Percentiles rank a stretch among this genome's conserved stretches.
These are phyloP conservation scores for Phanerodontia chrysosporium DNA, from an alignment of 768 basidiomycete genomes.

Conservation along the genomic window DNA sequence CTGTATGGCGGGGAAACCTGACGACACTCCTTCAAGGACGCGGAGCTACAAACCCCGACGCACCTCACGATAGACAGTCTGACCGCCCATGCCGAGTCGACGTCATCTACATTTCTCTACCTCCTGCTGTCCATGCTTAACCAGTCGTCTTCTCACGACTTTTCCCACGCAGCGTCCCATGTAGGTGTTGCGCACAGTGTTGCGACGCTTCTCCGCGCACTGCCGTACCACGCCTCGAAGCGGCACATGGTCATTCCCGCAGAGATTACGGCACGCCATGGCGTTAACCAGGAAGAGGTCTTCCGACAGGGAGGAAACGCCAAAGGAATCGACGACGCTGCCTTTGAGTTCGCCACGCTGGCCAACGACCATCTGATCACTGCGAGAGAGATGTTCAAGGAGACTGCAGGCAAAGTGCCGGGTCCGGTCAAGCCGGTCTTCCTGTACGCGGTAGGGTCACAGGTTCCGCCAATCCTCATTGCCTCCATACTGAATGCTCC, in stretches of 20 bases:
- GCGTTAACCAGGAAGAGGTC: constrained; percentile 76
- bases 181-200: constrained; percentile 73
- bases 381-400: constrained; percentile 64
- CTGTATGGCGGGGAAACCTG: not conserved
- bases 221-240: constrained; percentile 72
- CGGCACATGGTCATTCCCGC: constrained; percentile 75
- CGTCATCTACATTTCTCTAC: constrained; percentile 75
- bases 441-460: constrained; percentile 57
- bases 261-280: constrained; percentile 75
- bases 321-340: constrained; percentile 67
- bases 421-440: constrained; percentile 65
- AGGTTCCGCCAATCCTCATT: constrained; percentile 1
- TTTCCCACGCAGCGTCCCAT: constrained; percentile 80
- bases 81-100: constrained; percentile 73
- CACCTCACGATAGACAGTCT: constrained; percentile 67
- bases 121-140: constrained; percentile 65
- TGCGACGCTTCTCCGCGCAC: constrained; percentile 64
- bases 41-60: constrained; percentile 48
- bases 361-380: constrained; percentile 79
- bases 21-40: constrained; percentile 18
- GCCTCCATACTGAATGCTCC: constrained; percentile 7
- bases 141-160: constrained; percentile 44
- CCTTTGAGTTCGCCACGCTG: constrained; percentile 76
- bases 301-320: constrained; percentile 52
- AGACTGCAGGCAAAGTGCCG: constrained; percentile 50